phyloP scores from a whole-genome alignment of 768 basidiomycete species.

The Amanita pseudoporphyria region DNA sequence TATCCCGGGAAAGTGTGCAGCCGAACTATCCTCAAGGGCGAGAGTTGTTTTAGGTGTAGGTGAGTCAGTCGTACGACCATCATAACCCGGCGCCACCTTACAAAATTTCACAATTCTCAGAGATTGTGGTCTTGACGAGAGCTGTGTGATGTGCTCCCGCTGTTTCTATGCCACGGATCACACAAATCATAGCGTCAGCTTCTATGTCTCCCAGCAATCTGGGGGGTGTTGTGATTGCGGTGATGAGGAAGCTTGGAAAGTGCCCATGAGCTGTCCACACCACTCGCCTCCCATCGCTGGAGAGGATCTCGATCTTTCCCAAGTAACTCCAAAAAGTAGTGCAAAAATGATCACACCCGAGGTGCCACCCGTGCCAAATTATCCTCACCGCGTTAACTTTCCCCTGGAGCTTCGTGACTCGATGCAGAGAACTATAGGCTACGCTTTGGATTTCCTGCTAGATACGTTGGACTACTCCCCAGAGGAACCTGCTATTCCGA shows the following conservation, averaged over 20 bases:
- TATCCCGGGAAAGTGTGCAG: constrained; percentile 72
- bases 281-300: constrained; percentile 49
- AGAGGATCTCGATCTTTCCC: constrained; percentile 17
- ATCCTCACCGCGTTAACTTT: constrained; percentile 43
- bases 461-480: constrained; percentile 78
- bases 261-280: constrained; percentile 55
- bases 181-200: constrained; percentile 80
- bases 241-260: constrained; percentile 81
- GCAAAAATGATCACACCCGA: constrained; percentile 36
- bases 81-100: neutral
- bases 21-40: constrained; percentile 83
- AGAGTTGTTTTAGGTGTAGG: constrained; percentile 93
- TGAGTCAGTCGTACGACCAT: constrained; percentile 29
- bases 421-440: constrained; percentile 64
- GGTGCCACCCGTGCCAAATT: constrained; percentile 51
- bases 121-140: constrained; percentile 85
- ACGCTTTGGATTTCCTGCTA: constrained; percentile 75
- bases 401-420: constrained; percentile 65
- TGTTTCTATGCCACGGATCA: constrained; percentile 92
- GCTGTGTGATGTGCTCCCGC: constrained; percentile 79
- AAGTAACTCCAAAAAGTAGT: constrained; percentile 32
- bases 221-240: constrained; percentile 96
- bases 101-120: constrained; percentile 31
- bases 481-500: constrained; percentile 62
- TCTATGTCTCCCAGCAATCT: constrained; percentile 87